These are phyloP conservation scores for Coccinonectria pachysandricola DNA, from an alignment of 2,329 filamentous ascomycete species.

Conservation along the genomic window DNA sequence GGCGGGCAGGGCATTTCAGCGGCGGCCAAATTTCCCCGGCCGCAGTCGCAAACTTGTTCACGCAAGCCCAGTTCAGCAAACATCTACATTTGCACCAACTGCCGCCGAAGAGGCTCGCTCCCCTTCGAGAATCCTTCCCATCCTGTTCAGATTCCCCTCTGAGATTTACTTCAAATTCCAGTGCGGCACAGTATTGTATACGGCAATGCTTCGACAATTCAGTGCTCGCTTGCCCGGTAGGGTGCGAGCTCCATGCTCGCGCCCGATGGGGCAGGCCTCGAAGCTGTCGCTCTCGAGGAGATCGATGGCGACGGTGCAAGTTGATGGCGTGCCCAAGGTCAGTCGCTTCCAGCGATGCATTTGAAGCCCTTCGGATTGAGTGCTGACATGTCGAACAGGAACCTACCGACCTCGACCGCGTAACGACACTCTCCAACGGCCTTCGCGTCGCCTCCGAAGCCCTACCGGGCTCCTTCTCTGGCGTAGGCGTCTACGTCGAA, in stretches of 20 bases:
- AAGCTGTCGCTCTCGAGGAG: conserved; percentile 15
- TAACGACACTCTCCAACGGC: conserved; percentile 86
- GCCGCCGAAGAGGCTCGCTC: too few relatives aligned
- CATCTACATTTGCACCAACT: too few relatives aligned
- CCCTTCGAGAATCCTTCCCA: too few relatives aligned
- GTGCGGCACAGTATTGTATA: conserved; percentile 4
- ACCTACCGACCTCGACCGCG: conserved; percentile 73
- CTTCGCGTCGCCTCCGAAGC: conserved; percentile 91
- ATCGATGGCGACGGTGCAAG: conserved; percentile 23
- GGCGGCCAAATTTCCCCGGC: conserved; percentile 15
- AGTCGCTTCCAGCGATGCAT: too few relatives aligned
- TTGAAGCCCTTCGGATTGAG: too few relatives aligned
- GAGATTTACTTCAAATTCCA: conserved; percentile 6
- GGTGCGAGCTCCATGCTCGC: conserved; percentile 15
- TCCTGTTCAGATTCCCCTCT: too few relatives aligned
- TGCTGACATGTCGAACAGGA: too few relatives aligned
- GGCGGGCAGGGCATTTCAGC: conserved; percentile 5
- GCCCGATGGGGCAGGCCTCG: conserved; percentile 13
- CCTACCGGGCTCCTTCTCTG: conserved; percentile 86
- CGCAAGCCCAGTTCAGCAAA: conserved; percentile 4
- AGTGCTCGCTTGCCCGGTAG: conserved; percentile 21
- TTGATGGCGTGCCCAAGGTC: conserved; percentile 28
- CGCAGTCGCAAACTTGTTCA: conserved; percentile 15
- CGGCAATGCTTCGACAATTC: conserved; percentile 27
- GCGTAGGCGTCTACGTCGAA: conserved; percentile 91